A percentile compares a stretch with the other conserved stretches of the same genome.
Evolutionary conservation across 2,329 filamentous ascomycete genomes (phyloP).

Genomic region (Stromatinia cepivora): DNA sequence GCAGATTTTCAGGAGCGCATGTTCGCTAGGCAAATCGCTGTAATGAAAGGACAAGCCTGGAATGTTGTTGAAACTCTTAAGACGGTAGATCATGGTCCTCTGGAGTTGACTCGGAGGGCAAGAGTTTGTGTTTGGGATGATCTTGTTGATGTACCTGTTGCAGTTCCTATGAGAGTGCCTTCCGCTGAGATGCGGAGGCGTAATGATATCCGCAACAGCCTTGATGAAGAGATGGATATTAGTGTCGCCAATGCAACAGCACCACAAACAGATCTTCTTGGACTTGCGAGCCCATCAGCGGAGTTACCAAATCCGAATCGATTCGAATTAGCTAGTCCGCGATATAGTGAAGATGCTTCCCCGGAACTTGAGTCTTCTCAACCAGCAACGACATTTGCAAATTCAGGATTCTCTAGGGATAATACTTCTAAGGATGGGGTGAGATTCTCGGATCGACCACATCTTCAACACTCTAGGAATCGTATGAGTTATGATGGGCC

Average conservation of each 20-base stretch:
- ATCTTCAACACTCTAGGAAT: slow-evolving; percentile 32
- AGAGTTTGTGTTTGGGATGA: slow-evolving; percentile 98
- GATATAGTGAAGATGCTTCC: slow-evolving; percentile 35
- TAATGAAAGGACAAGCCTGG: slow-evolving; percentile 99
- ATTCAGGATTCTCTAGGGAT: slow-evolving; percentile 25
- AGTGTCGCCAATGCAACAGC: slow-evolving; percentile 64
- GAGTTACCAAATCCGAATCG: slow-evolving; percentile 64
- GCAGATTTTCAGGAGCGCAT: slow-evolving; percentile 97
- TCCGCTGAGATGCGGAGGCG: slow-evolving; percentile 80
- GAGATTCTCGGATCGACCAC: slow-evolving; percentile 38
- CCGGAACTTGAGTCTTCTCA: slow-evolving; percentile 27
- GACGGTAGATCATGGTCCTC: slow-evolving; percentile 83
- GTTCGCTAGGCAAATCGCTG: slow-evolving; percentile 97
- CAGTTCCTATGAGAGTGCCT: slow-evolving; percentile 82
- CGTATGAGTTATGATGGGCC: slow-evolving; percentile 42
- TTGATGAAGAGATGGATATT: slow-evolving; percentile 91
- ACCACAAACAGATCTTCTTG: slow-evolving; percentile 64
- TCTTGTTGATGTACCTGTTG: slow-evolving; percentile 91
- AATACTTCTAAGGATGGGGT: slow-evolving; percentile 31
- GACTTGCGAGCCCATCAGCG: slow-evolving; percentile 45
- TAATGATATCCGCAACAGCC: slow-evolving; percentile 49
- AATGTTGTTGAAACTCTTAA: slow-evolving; percentile 98
- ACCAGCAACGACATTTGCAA: slow-evolving; percentile 29
- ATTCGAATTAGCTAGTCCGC: slow-evolving; percentile 62
- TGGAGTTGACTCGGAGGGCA: slow-evolving; percentile 86